Conservation (phyloP, 495 filamentous ascomycete genomes). For the Talaromyces stipitatus region DNA sequence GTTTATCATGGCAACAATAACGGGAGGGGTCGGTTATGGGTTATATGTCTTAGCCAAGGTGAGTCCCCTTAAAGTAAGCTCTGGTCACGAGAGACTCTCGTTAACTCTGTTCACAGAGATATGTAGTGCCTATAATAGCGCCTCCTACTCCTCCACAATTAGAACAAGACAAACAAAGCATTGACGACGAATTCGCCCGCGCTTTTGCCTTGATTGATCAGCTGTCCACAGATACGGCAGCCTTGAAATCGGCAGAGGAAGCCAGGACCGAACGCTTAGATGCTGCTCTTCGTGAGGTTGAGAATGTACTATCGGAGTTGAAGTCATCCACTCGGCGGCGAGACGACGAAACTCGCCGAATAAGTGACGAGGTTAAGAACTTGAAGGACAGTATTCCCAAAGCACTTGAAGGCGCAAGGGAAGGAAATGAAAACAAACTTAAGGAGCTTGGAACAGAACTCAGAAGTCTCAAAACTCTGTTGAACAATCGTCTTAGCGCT, state of each 20-base stretch:
- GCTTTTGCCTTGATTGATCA: constrained; percentile 90
- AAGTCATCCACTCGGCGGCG: constrained; percentile 69
- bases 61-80: background rate
- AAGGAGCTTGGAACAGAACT: constrained; percentile 83
- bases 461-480: constrained; percentile 82
- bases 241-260: constrained; percentile 77
- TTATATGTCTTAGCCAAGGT: constrained; percentile 84
- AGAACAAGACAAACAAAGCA: constrained; percentile 82
- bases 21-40: constrained; percentile 78
- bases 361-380: constrained; percentile 78
- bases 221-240: constrained; percentile 78
- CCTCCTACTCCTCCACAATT: constrained; percentile 90
- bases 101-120: constrained; percentile 50
- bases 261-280: constrained; percentile 81
- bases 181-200: constrained; percentile 85
- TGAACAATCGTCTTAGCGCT: constrained; percentile 69
- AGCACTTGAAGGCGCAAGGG: constrained; percentile 80
- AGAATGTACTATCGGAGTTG: constrained; percentile 69
- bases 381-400: constrained; percentile 80
- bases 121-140: constrained; percentile 81
- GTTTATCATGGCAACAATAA: constrained; percentile 95
- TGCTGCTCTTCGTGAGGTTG: constrained; percentile 71
- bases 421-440: constrained; percentile 68
- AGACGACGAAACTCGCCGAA: constrained; percentile 75
- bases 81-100: too few relatives aligned